These are phyloP conservation scores for Neurospora tetraspora DNA, from an alignment of 495 filamentous ascomycete genomes.

Conservation along the genomic window DNA sequence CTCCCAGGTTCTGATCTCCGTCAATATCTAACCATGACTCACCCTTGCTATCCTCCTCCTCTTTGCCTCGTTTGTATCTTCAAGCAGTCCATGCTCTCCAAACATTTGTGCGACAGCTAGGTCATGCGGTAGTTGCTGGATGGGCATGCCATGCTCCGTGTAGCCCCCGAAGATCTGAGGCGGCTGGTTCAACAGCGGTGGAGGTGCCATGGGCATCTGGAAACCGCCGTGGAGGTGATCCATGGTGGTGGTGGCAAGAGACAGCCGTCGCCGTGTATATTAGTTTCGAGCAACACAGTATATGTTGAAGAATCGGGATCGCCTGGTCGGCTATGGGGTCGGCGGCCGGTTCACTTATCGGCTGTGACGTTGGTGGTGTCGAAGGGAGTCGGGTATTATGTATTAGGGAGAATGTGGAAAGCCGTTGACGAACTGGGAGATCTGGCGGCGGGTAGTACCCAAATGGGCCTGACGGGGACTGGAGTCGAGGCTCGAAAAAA, in stretches of 20 bases:
- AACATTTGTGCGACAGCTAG: constrained; percentile 50
- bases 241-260: constrained; percentile 23
- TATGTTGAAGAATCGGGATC: neutral
- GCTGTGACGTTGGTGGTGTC: neutral
- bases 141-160: constrained; percentile 47
- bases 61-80: constrained; percentile 79
- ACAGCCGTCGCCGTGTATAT: constrained; percentile 2
- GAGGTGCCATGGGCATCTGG: constrained; percentile 43
- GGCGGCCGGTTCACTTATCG: neutral
- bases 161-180: constrained; percentile 63
- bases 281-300: neutral
- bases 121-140: constrained; percentile 39
- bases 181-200: constrained; percentile 52
- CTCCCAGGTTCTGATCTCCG: neutral
- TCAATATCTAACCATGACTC: constrained; percentile 16
- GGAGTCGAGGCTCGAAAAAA: neutral
- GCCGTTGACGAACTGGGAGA: neutral
- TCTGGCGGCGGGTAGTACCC: neutral
- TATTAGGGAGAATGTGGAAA: neutral
- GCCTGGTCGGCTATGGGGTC: neutral
- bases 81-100: constrained; percentile 44
- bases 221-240: constrained; percentile 39
- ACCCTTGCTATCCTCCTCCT: constrained; percentile 87
- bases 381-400: neutral
- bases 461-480: neutral